Evolutionary conservation across 1,284 basidiomycete genomes (phyloP).

Genomic region (Moesziomyces parantarcticus): DNA sequence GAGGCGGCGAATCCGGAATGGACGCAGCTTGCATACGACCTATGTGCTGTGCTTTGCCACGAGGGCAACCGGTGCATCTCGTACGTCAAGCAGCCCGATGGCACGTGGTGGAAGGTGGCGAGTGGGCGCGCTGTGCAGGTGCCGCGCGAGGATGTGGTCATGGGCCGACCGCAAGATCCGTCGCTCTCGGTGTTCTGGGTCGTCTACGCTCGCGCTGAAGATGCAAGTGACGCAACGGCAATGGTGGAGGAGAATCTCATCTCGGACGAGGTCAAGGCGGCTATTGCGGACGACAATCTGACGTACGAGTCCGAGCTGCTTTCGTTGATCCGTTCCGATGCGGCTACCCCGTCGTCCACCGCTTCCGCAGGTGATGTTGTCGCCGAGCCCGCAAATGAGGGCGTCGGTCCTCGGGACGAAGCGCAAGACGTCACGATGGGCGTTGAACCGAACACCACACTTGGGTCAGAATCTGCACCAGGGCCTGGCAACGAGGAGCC

Average conservation of each 20-base stretch:
- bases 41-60: constrained; percentile 36
- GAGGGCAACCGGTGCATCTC: constrained; percentile 17
- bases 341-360: constrained; percentile 21
- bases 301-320: constrained; percentile 48
- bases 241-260: constrained; percentile 10
- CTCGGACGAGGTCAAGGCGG: constrained; percentile 19
- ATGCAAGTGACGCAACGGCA: background rate
- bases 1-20: constrained; percentile 43
- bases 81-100: constrained; percentile 33
- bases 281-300: constrained; percentile 44
- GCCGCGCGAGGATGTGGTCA: constrained; percentile 25
- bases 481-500: constrained; percentile 6
- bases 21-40: constrained; percentile 38
- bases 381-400: background rate
- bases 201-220: constrained; percentile 22
- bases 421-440: constrained; percentile 1
- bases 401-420: background rate
- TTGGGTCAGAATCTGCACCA: background rate
- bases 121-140: constrained; percentile 14
- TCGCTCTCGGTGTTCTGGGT: constrained; percentile 37
- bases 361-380: background rate
- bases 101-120: constrained; percentile 32
- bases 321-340: constrained; percentile 41
- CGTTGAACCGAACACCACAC: background rate
- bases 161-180: constrained; percentile 26